Base-by-base conservation (phyloP, 2,329 filamentous ascomycete genomes). In the Emergomyces pasteurianus region DNA sequence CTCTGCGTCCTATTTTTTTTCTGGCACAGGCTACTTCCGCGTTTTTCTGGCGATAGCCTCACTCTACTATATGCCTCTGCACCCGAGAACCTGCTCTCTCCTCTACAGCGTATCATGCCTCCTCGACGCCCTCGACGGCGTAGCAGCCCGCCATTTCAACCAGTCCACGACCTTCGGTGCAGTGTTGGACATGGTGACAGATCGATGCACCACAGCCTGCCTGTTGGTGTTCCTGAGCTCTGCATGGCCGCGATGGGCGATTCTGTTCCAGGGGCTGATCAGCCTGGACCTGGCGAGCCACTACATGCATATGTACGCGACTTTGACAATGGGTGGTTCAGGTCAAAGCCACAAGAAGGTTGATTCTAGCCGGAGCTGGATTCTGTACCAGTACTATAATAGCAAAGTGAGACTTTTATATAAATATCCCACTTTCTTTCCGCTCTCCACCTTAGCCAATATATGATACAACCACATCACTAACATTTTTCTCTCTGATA, bases 261-360 rank as follows among this genome's bases (percentile, higher is more conserved):
- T 97, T 67, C 72, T 97, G 62, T 99, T 99, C 82, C 94, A 99
- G 79, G 85, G 87, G 52, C 78, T 99, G 71, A 96, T 99, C 74
- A 88, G 88, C 60, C 78, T 99, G 69, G 94, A 99, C 75, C 82
- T 99, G 65, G 89, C 94, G 34, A 96, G 91, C 73, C 94, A 99
- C 76, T 99, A 97, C 74, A 92, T 97, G 81, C 94, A 99, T 79
- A 99, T 99, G 94, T 97, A 95, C 73, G 90, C 92, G 14, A 96
- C 91, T 0, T 79, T 96, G 70, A 86, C 87, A 65, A 94, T 96
- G 85, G 90, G 88, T 59, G 90, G 90, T 59, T 82, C 84, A 59
- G 83, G 86, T 21, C 79, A 83, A 67, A 89, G 91, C 78, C 94
- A 99, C 79, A 99, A 99, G 85, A 92, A 89, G 68, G 86, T 99